A percentile compares a stretch with the other conserved stretches of the same genome.
These are phyloP conservation scores for Straminergon stramineum DNA, from an alignment of 225 moss, liverwort and hornwort genomes.

Conservation along the genomic window DNA sequence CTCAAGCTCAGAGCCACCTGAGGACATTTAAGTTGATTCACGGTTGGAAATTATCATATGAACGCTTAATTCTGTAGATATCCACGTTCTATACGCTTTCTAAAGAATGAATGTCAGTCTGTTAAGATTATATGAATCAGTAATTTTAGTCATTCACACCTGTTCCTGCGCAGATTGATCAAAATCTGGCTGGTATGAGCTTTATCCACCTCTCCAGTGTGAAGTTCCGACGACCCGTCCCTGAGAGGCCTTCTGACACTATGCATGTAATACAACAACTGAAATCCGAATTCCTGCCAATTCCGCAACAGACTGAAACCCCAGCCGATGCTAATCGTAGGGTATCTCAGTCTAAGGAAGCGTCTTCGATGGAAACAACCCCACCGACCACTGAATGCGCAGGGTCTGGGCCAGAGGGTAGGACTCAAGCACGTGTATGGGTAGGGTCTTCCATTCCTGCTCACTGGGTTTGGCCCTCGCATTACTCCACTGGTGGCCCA, in stretches of 20 bases:
- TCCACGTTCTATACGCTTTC: neutral
- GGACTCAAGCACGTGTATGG: slow-evolving; percentile 52
- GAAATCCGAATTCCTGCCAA: slow-evolving; percentile 38
- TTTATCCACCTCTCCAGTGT: slow-evolving; percentile 72
- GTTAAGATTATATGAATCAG: neutral
- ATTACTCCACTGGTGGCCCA: slow-evolving; percentile 33
- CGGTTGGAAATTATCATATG: neutral
- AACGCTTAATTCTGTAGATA: neutral
- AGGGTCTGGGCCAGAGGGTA: slow-evolving; percentile 17
- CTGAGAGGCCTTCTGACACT: slow-evolving; percentile 37
- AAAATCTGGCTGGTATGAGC: slow-evolving; percentile 90
- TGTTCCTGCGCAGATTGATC: slow-evolving; percentile 67
- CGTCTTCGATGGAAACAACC: slow-evolving; percentile 20
- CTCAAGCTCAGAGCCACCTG: neutral
- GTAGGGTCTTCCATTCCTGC: slow-evolving; percentile 57
- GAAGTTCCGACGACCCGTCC: slow-evolving; percentile 75
- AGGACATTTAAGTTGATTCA: neutral
- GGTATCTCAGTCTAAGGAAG: slow-evolving; percentile 1
- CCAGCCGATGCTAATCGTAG: neutral
- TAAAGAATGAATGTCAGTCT: neutral
- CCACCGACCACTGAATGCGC: slow-evolving; percentile 12
- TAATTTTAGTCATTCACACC: neutral
- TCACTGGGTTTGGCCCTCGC: slow-evolving; percentile 78
- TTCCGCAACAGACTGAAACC: neutral
- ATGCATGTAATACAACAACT: slow-evolving; percentile 45